Conservation (phyloP, 176 grass and related monocot species). For the Cenchrus purpureus region DNA sequence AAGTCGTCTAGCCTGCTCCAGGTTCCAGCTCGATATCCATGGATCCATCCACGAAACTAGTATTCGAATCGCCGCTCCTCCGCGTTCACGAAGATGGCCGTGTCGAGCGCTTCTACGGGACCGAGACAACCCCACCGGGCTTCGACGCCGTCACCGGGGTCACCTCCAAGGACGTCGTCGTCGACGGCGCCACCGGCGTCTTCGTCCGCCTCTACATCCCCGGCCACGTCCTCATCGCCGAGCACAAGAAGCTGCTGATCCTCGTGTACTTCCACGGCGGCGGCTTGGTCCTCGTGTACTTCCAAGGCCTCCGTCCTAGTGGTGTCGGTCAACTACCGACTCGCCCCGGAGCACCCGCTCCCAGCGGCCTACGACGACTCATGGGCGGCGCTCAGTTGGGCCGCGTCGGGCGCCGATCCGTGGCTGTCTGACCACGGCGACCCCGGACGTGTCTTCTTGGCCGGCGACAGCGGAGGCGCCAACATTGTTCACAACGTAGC, state of each 20-base stretch:
- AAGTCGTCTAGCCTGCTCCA: neutral
- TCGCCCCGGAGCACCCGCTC: conserved; percentile 64
- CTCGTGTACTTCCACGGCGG: conserved; percentile 71
- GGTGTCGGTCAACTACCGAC: conserved; percentile 67
- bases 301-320: conserved; percentile 45
- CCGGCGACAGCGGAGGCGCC: conserved; percentile 55
- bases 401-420: conserved; percentile 30
- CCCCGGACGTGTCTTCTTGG: conserved; percentile 42
- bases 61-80: conserved; percentile 30
- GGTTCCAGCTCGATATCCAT: conserved; percentile 6
- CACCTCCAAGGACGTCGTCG: conserved; percentile 60
- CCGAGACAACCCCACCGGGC: conserved; percentile 37
- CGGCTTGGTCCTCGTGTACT: conserved; percentile 40
- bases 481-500: conserved; percentile 57
- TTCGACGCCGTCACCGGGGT: conserved; percentile 43
- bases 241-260: conserved; percentile 45
- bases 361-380: conserved; percentile 62
- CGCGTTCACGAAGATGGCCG: conserved; percentile 41
- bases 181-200: conserved; percentile 41
- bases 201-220: conserved; percentile 64
- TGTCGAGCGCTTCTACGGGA: conserved; percentile 51
- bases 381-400: conserved; percentile 51
- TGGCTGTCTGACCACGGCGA: conserved; percentile 59
- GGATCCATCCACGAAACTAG: conserved; percentile 38
- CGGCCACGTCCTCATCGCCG: conserved; percentile 1